These are phyloP conservation scores for Xylaria castorea DNA, from an alignment of 495 filamentous ascomycete genomes.

Conservation along the genomic window DNA sequence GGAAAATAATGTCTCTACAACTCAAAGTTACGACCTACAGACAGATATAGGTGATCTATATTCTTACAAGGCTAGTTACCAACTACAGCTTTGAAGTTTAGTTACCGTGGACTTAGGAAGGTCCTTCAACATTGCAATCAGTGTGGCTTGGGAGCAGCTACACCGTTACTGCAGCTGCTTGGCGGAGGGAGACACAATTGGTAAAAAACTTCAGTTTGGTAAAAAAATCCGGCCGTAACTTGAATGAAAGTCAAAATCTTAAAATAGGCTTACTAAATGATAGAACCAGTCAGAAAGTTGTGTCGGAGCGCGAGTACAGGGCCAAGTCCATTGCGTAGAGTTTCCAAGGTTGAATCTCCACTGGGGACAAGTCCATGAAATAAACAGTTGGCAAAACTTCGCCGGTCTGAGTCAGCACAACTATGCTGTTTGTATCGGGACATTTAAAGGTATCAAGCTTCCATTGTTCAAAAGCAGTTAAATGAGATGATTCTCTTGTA, in stretches of 20 bases:
- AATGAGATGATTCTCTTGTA: background rate
- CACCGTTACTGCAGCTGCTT: background rate
- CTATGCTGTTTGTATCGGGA: background rate
- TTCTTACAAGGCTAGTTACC: background rate
- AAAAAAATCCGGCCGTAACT: background rate
- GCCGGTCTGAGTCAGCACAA: background rate
- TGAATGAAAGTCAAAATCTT: background rate
- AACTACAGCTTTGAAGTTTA: background rate
- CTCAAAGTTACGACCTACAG: background rate
- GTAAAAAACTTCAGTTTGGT: background rate
- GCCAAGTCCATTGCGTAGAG: background rate
- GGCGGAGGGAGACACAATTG: background rate
- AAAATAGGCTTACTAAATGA: background rate
- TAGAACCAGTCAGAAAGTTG: background rate
- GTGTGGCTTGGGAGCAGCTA: background rate
- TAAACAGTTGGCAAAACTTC: background rate
- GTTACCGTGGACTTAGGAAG: background rate
- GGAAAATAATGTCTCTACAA: background rate
- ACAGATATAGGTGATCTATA: background rate
- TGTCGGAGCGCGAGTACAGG: background rate
- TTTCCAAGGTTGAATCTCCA: background rate
- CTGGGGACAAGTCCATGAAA: background rate
- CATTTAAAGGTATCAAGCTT: background rate
- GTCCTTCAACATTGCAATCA: background rate
- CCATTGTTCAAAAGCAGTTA: background rate